Percentiles rank a stretch among this genome's conserved stretches.
phyloP scores from a whole-genome alignment of 2,329 filamentous ascomycete species.

The Stachybotrys elegans region DNA sequence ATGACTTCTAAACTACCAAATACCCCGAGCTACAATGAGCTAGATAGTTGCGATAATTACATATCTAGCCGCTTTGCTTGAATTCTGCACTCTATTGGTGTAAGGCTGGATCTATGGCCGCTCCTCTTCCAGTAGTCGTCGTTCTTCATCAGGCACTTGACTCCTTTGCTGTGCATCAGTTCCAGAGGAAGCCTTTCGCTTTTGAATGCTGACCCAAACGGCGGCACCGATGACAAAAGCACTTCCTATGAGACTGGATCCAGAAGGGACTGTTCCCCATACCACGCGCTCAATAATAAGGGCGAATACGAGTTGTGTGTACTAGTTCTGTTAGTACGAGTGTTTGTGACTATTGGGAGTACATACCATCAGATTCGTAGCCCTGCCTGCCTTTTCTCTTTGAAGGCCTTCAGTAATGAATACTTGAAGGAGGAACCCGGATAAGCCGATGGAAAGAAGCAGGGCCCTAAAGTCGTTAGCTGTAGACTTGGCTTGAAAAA shows the following conservation, averaged over 20 bases:
- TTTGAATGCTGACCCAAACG: slow-evolving; percentile 37
- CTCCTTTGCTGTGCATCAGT: too few relatives aligned
- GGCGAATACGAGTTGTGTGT: slow-evolving; percentile 27
- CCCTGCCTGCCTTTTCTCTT: slow-evolving; percentile 51
- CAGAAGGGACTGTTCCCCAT: slow-evolving; percentile 36
- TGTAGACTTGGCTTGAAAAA: neutral
- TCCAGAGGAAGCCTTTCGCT: slow-evolving; percentile 21
- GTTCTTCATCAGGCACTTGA: slow-evolving; percentile 36
- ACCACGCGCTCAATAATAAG: slow-evolving; percentile 34
- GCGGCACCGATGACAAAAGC: slow-evolving; percentile 35
- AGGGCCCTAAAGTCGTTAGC: slow-evolving; percentile 43
- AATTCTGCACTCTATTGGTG: too few relatives aligned
- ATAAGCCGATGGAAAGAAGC: slow-evolving; percentile 56
- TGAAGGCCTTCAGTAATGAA: slow-evolving; percentile 68
- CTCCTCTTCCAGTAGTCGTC: slow-evolving; percentile 17
- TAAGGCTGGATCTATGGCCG: too few relatives aligned
- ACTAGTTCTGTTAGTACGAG: slow-evolving; percentile 18
- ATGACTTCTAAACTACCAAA: neutral
- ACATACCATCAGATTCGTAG: slow-evolving; percentile 25
- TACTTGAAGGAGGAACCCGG: slow-evolving; percentile 75
- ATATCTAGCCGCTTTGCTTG: too few relatives aligned
- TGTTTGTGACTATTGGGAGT: slow-evolving; percentile 1
- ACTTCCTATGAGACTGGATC: slow-evolving; percentile 32
- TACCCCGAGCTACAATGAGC: too few relatives aligned
- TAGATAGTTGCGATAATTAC: too few relatives aligned